These are phyloP conservation scores for Bruguiera sexangula DNA, from an alignment of 345 rosid genomes.

Conservation along the genomic window DNA sequence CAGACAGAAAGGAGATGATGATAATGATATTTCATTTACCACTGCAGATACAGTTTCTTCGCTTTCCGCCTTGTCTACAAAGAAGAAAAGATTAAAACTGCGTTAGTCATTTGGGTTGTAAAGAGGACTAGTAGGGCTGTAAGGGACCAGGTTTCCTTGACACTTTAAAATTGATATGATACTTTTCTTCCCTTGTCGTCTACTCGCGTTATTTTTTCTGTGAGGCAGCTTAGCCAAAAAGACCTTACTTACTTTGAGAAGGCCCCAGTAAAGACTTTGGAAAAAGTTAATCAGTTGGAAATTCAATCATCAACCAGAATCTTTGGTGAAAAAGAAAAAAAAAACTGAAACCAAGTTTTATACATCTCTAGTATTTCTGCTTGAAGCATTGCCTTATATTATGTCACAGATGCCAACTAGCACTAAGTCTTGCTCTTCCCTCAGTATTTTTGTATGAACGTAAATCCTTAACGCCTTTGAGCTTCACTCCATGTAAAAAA, in stretches of 20 bases:
- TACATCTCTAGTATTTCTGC: background rate
- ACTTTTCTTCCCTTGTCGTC: background rate
- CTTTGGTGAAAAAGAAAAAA: too few species aligned
- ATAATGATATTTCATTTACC: too few species aligned
- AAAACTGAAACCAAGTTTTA: background rate
- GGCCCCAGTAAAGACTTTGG: too few species aligned
- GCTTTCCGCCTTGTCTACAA: too few species aligned
- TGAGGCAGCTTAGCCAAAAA: background rate
- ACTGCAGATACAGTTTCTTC: too few species aligned
- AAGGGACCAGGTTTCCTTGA: background rate
- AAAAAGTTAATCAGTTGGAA: too few species aligned
- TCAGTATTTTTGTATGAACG: background rate
- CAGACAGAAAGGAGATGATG: too few species aligned
- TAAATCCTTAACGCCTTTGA: background rate
- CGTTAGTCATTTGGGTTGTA: too few species aligned
- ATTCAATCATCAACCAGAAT: too few species aligned
- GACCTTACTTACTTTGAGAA: background rate
- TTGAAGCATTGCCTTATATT: background rate
- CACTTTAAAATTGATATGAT: background rate
- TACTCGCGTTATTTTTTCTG: background rate
- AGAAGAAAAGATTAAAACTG: too few species aligned
- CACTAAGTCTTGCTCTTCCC: background rate
- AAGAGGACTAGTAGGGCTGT: background rate
- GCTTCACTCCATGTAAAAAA: background rate
- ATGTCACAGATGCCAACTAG: background rate